These are phyloP conservation scores for Colletotrichum lini DNA, from an alignment of 2,329 filamentous ascomycete genomes.

Conservation along the genomic window DNA sequence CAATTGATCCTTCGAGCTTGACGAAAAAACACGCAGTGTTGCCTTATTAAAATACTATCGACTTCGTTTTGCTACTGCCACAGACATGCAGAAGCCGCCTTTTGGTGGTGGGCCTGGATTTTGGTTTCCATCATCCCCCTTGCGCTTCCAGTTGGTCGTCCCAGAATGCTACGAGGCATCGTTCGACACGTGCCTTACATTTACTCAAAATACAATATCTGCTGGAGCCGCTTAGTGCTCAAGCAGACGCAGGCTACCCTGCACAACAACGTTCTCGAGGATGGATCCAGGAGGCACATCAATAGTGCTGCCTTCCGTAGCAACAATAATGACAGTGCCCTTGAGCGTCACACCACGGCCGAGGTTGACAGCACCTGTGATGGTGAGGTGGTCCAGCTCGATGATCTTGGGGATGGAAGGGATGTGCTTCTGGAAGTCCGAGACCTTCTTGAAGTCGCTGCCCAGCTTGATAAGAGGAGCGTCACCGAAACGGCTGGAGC, in stretches of 20 bases:
- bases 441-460: conserved; percentile 99
- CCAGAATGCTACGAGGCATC: conserved; percentile 25
- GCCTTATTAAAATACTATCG: conserved; percentile 40
- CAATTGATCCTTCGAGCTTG: background rate
- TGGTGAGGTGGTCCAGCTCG: conserved; percentile 94
- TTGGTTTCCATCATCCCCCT: conserved; percentile 32
- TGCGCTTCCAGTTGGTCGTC: conserved; percentile 27
- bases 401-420: conserved; percentile 91
- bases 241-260: conserved; percentile 88
- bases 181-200: conserved; percentile 16
- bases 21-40: conserved; percentile 23
- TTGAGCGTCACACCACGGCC: conserved; percentile 96
- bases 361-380: conserved; percentile 97
- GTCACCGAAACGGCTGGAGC: conserved; percentile 95
- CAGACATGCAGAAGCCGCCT: conserved; percentile 24
- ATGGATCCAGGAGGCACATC: conserved; percentile 97
- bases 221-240: conserved; percentile 67
- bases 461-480: conserved; percentile 99
- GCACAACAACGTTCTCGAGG: conserved; percentile 98
- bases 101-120: conserved; percentile 15
- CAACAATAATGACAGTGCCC: conserved; percentile 99
- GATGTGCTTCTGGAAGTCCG: conserved; percentile 92
- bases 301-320: conserved; percentile 97
- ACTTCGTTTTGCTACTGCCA: conserved; percentile 25
- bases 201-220: conserved; percentile 38